These are phyloP conservation scores for Didymella lethalis DNA, from an alignment of 2,329 filamentous ascomycete species.

Conservation along the genomic window DNA sequence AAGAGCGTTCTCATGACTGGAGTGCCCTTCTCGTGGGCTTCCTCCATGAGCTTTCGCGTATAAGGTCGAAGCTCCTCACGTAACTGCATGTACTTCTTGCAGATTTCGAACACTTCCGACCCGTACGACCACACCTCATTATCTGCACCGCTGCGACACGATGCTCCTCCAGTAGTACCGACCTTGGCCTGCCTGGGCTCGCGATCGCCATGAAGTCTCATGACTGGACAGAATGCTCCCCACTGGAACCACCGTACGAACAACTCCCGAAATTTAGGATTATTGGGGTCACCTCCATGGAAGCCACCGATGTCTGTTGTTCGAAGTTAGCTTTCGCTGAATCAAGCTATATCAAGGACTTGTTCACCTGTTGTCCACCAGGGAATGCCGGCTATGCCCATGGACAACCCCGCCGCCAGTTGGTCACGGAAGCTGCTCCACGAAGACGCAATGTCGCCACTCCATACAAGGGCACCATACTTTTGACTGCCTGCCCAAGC, in stretches of 20 bases:
- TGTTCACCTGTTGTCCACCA: background rate
- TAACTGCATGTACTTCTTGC: constrained; percentile 65
- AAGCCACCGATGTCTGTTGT: constrained; percentile 76
- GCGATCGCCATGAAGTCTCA: constrained; percentile 71
- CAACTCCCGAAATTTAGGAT: constrained; percentile 66
- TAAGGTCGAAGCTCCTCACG: constrained; percentile 67
- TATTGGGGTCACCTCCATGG: constrained; percentile 67
- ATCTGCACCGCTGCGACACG: constrained; percentile 57
- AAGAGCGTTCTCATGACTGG: constrained; percentile 70
- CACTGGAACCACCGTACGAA: constrained; percentile 75
- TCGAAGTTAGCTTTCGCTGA: constrained; percentile 62
- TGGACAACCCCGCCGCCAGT: constrained; percentile 69
- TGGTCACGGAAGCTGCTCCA: constrained; percentile 68
- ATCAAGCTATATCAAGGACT: background rate
- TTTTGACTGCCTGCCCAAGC: constrained; percentile 68
- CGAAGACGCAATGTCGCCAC: constrained; percentile 70
- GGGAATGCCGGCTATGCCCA: constrained; percentile 65
- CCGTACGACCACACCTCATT: constrained; percentile 75
- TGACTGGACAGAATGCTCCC: constrained; percentile 72
- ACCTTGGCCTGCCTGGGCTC: constrained; percentile 63
- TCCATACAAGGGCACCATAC: constrained; percentile 72
- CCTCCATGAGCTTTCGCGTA: constrained; percentile 64
- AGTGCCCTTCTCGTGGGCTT: constrained; percentile 66
- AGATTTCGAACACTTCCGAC: constrained; percentile 66
- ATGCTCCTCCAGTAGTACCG: constrained; percentile 49